phyloP scores from a whole-genome alignment of 1,284 basidiomycete genomes.

The Ustilago cynodontis region DNA sequence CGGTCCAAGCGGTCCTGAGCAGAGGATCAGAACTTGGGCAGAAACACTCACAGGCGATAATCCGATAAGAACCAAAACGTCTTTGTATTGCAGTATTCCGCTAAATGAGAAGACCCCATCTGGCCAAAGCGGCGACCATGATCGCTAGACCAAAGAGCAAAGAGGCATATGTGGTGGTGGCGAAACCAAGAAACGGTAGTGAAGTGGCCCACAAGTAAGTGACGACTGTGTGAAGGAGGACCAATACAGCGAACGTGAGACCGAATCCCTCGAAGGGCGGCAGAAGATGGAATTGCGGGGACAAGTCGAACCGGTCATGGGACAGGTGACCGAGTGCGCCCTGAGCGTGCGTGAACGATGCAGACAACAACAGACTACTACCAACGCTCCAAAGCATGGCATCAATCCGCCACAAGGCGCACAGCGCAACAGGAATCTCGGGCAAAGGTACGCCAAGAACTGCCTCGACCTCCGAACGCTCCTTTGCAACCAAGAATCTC shows the following conservation, averaged over 20 bases:
- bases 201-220: conserved; percentile 57
- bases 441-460: conserved; percentile 61
- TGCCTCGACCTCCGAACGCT: conserved; percentile 58
- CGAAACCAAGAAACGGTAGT: conserved; percentile 58
- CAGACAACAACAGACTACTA: conserved; percentile 55
- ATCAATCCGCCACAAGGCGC: conserved; percentile 64
- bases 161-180: conserved; percentile 58
- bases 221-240: conserved; percentile 56
- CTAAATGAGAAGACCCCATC: conserved; percentile 60
- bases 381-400: conserved; percentile 65
- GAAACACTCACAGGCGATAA: neutral
- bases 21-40: neutral
- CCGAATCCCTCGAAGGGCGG: conserved; percentile 41
- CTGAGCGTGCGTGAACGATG: conserved; percentile 59
- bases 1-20: neutral
- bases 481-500: conserved; percentile 46
- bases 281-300: conserved; percentile 46
- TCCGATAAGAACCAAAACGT: neutral
- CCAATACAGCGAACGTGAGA: conserved; percentile 47
- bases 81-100: too few species aligned
- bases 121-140: conserved; percentile 53
- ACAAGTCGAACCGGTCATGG: conserved; percentile 28
- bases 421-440: conserved; percentile 56
- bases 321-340: conserved; percentile 43
- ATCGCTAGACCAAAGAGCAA: conserved; percentile 62